phyloP scores from a whole-genome alignment of 1,284 basidiomycete genomes.

The Trametes hirsuta region DNA sequence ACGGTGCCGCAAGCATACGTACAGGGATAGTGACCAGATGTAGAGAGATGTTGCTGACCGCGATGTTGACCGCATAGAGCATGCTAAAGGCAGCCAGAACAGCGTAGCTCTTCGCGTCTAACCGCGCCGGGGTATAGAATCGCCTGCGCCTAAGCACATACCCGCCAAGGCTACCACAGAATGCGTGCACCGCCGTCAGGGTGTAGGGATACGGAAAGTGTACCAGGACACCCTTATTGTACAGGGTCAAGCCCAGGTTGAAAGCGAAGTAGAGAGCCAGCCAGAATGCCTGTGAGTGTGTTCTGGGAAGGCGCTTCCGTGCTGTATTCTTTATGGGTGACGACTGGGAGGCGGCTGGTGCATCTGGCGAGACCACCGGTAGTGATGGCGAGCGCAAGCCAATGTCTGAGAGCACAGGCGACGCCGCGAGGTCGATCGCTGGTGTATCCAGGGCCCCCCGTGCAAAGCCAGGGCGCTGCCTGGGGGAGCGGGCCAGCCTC shows the following conservation, averaged over 20 bases:
- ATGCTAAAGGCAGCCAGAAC: constrained; percentile 81
- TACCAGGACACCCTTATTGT: constrained; percentile 90
- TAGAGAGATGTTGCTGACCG: constrained; percentile 88
- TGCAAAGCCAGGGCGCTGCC: constrained; percentile 26
- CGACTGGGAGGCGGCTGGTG: constrained; percentile 17
- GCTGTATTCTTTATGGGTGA: neutral
- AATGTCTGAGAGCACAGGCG: constrained; percentile 17
- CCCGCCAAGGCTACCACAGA: constrained; percentile 87
- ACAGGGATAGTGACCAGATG: constrained; percentile 91
- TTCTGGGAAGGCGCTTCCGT: neutral
- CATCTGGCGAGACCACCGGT: constrained; percentile 28
- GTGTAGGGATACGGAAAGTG: constrained; percentile 94
- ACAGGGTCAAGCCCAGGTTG: constrained; percentile 89
- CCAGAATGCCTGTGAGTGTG: constrained; percentile 53
- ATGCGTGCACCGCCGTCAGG: constrained; percentile 82
- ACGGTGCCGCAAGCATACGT: constrained; percentile 36
- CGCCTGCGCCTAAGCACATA: constrained; percentile 63
- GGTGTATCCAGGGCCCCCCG: constrained; percentile 17
- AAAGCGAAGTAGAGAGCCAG: constrained; percentile 83
- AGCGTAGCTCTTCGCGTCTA: constrained; percentile 59
- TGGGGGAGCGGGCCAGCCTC: constrained; percentile 22
- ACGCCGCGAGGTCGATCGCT: constrained; percentile 12
- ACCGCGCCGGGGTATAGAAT: constrained; percentile 62
- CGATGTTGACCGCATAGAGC: constrained; percentile 91
- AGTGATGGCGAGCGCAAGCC: constrained; percentile 24